phyloP scores from a whole-genome alignment of 2,329 filamentous ascomycete species.

The Dichotomopilus funicola region DNA sequence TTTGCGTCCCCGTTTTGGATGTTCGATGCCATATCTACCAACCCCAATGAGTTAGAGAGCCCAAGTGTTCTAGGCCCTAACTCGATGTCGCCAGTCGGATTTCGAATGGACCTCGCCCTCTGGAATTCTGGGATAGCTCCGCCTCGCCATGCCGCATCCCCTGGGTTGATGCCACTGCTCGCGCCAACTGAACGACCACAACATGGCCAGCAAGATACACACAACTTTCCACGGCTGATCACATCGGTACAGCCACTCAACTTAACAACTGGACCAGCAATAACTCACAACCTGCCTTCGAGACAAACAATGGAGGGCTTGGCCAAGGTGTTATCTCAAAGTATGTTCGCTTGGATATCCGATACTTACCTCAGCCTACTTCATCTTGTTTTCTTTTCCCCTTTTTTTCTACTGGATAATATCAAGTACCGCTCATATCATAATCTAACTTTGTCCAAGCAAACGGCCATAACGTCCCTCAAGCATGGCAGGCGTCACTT shows the following conservation, averaged over 20 bases:
- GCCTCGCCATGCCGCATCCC: background rate
- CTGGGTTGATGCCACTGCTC: background rate
- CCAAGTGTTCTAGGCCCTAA: slow-evolving; percentile 1
- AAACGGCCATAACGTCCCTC: too few species aligned
- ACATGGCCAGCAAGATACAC: background rate
- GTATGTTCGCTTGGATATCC: background rate
- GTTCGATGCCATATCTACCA: slow-evolving; percentile 11
- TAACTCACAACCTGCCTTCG: slow-evolving; percentile 1
- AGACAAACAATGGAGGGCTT: slow-evolving; percentile 12
- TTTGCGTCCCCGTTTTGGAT: slow-evolving; percentile 16
- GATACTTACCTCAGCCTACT: too few species aligned
- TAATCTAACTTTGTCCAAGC: too few species aligned
- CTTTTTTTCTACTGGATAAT: too few species aligned
- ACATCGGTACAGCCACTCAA: background rate
- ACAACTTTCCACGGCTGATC: background rate
- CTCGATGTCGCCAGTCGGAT: slow-evolving; percentile 10
- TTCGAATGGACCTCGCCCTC: slow-evolving; percentile 13
- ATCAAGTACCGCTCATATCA: too few species aligned
- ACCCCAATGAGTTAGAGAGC: slow-evolving; percentile 10
- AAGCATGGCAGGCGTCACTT: too few species aligned
- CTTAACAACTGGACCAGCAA: background rate
- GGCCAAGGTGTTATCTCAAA: background rate
- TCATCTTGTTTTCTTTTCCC: too few species aligned
- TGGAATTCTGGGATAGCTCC: slow-evolving; percentile 7
- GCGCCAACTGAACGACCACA: background rate